These are phyloP conservation scores for Fusarium graminum DNA, from an alignment of 2,329 filamentous ascomycete species.

Conservation along the genomic window DNA sequence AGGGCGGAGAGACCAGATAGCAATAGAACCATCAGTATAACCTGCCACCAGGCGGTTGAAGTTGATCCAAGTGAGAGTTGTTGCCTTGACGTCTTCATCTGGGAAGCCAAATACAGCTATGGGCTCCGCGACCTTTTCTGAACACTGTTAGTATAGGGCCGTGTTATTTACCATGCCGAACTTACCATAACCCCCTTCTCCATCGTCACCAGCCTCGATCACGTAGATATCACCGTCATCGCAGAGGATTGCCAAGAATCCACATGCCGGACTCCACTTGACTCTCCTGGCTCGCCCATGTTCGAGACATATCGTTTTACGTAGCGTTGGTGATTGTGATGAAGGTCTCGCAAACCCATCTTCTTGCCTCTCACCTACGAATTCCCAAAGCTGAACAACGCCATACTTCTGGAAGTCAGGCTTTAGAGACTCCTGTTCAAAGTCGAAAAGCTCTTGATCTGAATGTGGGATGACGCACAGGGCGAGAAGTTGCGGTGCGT, in stretches of 20 bases:
- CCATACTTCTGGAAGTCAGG: constrained; percentile 59
- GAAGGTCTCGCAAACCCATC: constrained; percentile 54
- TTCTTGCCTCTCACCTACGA: constrained; percentile 52
- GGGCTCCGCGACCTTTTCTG: constrained; percentile 62
- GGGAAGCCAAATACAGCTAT: constrained; percentile 60
- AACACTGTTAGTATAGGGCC: constrained; percentile 40
- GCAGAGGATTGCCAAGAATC: constrained; percentile 63
- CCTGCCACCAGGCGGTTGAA: constrained; percentile 68
- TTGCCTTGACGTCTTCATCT: constrained; percentile 64
- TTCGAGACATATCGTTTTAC: constrained; percentile 62
- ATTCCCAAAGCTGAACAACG: constrained; percentile 66
- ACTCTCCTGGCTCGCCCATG: constrained; percentile 65
- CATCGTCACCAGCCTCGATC: constrained; percentile 56
- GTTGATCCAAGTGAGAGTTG: constrained; percentile 67
- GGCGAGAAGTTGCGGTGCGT: constrained; percentile 63
- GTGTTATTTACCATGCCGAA: background rate
- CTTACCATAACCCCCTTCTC: constrained; percentile 58
- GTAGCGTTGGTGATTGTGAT: constrained; percentile 55
- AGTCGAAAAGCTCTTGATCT: constrained; percentile 61
- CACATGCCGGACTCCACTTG: constrained; percentile 66
- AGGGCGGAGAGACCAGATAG: constrained; percentile 68
- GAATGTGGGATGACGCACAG: constrained; percentile 64
- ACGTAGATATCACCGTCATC: constrained; percentile 65
- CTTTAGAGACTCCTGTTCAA: constrained; percentile 55
- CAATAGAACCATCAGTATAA: constrained; percentile 68